Base-by-base conservation (phyloP, 176 grass and related monocot species). In the Oryza meyeriana region DNA sequence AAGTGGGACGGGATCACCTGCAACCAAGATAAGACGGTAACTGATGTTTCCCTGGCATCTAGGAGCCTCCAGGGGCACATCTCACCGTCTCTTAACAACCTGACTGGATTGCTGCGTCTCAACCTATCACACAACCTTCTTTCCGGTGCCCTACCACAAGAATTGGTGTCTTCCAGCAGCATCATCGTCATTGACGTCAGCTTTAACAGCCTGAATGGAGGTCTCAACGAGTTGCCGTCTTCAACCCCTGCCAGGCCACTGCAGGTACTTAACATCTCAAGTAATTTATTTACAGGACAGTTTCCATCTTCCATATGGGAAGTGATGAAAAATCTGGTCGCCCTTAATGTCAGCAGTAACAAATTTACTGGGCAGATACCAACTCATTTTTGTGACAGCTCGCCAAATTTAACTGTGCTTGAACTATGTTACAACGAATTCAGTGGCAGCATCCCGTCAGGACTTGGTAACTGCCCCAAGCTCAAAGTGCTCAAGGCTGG, bases 261-360 rank as follows among this genome's bases (percentile, higher is more conserved):
- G 1, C 26, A 79, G 77, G 82, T 92, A 78, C 69, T 92, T 0
- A 89, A 92, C 8, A 68, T 91, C 12, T 91, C 89, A 8, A 91
- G 86, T 52, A 91, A 91, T 52, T 22, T 45, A 50, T 74, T 91
- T 45, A 20, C 65, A 4, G 86, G 76, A 9, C 11, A 75, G 29
- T 82, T 91, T 35, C 78, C 77, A 14, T 62, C 71, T 45, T 27
- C 61, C 5, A 25, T 1, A 38, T 72, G 59, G 74, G 22, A 70
- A 11, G 0, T 18, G 3, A 50, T 29, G 61, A 30, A 29, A 5
- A 89, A 85, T 39, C 82, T 81, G 0, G 64, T 76, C 1, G 61
- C 25, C 0, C 47, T 89, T 13, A 84, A 84, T 13, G 41, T 32
- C 4, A 88, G 86, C 67, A 84, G 71, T 4, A 88, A 88, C 6